Evolutionary conservation across 257 asterid genomes (phyloP), one percentile per base, ranked within the genome.

Genomic region (Ligustrum vulgare): DNA sequence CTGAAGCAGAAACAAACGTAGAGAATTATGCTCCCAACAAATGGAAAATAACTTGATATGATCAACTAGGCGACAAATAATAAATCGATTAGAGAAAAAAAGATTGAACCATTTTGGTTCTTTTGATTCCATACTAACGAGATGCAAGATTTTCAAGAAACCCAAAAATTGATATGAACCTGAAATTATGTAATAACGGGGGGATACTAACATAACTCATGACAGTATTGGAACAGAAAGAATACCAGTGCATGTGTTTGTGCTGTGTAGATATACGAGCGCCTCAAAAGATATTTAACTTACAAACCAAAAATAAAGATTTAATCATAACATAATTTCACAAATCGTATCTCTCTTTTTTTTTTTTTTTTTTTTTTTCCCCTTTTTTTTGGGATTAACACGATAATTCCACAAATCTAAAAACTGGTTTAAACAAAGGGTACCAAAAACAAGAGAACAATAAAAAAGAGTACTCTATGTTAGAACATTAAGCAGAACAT

Each of bases 271-370:
- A 39, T 39, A 39, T 43, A 2, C 16, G 5, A 4, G 22, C 0
- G 60, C 8, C 25, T 51, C 60, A 5, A 51, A 15, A 7, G 54
- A 67, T 60, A 34, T 15, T 67, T 7, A 70, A 70, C 75, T 71
- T 77, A 83, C 84, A 83, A 80, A 80, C 72, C 41, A 77, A 77
- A 77, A 68, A 47, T n/a, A 70, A 60, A 75, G 7, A 5, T 51
- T 22, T 62, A 34, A 72, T 20, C 70, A 65, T 15, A 4, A 51
- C 23, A 51, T 51, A 18, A 51, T 51, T 51, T 16, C 60, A 51
- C 60, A 18, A 51, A 51, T 51, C 3, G 8, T 18, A 1, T 33
- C 32, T 67, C 18, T n/a, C 1, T n/a, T 34, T 6, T 1, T n/a
- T 12, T 35, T 20, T 66, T 66, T 16, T 3, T 33, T 16, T 32